Conservation (phyloP, 768 basidiomycete genomes). For the Collybiopsis confluens region DNA sequence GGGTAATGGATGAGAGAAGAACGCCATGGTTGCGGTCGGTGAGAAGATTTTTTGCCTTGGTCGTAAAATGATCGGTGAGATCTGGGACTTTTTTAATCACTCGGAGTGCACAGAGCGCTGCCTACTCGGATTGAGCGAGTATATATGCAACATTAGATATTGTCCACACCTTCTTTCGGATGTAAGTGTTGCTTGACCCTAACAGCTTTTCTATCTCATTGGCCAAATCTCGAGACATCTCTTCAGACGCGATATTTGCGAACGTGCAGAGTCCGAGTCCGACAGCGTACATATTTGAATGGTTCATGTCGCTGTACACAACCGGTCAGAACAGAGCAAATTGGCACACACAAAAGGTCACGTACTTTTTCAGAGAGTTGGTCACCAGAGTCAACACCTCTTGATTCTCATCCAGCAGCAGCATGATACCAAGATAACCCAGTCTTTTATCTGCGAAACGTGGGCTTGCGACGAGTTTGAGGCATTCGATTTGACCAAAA, state of each 20-base stretch:
- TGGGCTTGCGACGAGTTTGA: conserved; percentile 91
- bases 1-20: conserved; percentile 87
- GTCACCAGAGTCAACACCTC: conserved; percentile 97
- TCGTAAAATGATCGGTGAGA: conserved; percentile 85
- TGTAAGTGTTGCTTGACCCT: conserved; percentile 97
- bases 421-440: conserved; percentile 97
- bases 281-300: conserved; percentile 98
- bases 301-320: conserved; percentile 95
- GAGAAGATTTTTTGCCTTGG: conserved; percentile 85
- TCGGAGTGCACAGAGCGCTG: conserved; percentile 90
- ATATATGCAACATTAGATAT: conserved; percentile 3
- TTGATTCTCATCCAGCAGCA: conserved; percentile 94
- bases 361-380: conserved; percentile 96
- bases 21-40: conserved; percentile 98
- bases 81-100: conserved; percentile 97
- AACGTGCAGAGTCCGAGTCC: conserved; percentile 97
- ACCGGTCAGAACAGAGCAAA: neutral
- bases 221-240: conserved; percentile 97
- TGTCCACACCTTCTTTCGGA: conserved; percentile 86
- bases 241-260: conserved; percentile 98
- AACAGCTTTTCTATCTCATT: conserved; percentile 98
- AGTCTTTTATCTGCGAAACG: conserved; percentile 94
- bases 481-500: conserved; percentile 97
- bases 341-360: conserved; percentile 6
- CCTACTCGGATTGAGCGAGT: conserved; percentile 41